Base-by-base conservation (phyloP, 768 basidiomycete genomes). In the Tylopilus subfusipes region DNA sequence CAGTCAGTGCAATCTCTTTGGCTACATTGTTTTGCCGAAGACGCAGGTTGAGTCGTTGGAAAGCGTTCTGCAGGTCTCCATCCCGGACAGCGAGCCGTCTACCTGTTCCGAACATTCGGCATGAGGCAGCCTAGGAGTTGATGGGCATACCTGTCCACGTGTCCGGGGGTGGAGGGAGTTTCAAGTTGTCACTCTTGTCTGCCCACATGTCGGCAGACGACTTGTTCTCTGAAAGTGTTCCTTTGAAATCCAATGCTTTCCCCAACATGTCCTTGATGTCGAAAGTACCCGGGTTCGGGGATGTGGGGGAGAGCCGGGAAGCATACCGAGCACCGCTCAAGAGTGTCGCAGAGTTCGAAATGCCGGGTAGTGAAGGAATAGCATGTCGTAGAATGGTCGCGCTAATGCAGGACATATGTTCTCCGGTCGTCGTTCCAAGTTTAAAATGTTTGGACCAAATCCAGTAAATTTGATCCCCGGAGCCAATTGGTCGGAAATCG, bases 21-120 rank as follows among this genome's bases (percentile, higher is more conserved):
- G 74, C 67, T 14, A 92, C 82, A 54, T 69, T 77, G 63, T 91
- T 91, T 30, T 73, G 73, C 44, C 59, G 55, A 34, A 91, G 72
- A 49, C 82, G 80, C 19, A 48, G 56, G 48, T 82, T 77, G 21
- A 91, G 76, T 27, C 66, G 73, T 51, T 59, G 69, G 59, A 82
- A 82, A 3, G 86, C 78, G 2, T 65, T 62, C 3, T 68, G 73
- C 18, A 88, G 69, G 51, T 76, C 75, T 9, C 77, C 75, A 29
- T 61, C 57, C 16, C 50, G 53, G 34, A 88, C 81, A 16, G 31
- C 38, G 14, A 90, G 74, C 52, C 78, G 84, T 43, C 90, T 84
- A 43, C 89, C 89, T 90, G 64, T 34, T 42, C 52, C 24, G 50
- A 47, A 42, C 24, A 25, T 48, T 71, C 12, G 53, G 48, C 24